Conservation (phyloP, 2,329 filamentous ascomycete species). For the Fusarium sp. region DNA sequence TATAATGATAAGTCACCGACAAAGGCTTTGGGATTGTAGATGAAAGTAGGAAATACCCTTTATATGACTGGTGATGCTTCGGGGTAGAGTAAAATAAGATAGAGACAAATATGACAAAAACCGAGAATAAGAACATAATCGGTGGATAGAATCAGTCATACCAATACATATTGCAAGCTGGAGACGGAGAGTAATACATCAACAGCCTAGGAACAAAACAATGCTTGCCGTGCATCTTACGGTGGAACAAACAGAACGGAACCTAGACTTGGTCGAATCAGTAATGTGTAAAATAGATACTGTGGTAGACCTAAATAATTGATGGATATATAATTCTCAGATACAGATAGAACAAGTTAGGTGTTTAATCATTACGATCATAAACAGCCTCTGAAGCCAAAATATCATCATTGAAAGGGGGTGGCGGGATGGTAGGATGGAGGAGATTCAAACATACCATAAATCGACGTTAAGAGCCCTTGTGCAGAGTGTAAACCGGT, state of each 20-base stretch:
- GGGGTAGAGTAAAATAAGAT: not conserved
- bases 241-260: not conserved
- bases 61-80: not conserved
- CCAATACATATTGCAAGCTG: not conserved
- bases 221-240: not conserved
- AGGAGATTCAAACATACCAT: not conserved
- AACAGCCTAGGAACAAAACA: not conserved
- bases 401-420: constrained; percentile 54
- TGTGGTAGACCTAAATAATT: not conserved
- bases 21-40: not conserved
- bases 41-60: not conserved
- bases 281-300: not conserved
- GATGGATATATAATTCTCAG: not conserved
- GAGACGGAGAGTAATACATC: not conserved
- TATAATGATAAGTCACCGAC: not conserved
- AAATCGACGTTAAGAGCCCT: not conserved
- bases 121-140: not conserved
- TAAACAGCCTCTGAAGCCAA: constrained; percentile 65
- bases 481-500: not conserved
- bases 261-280: not conserved
- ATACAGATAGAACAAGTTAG: constrained; percentile 48
- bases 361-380: constrained; percentile 58
- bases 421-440: not conserved
- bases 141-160: not conserved
- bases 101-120: not conserved